phyloP scores from a whole-genome alignment of 352 stramenopile species.

The Albugo laibachii region DNA sequence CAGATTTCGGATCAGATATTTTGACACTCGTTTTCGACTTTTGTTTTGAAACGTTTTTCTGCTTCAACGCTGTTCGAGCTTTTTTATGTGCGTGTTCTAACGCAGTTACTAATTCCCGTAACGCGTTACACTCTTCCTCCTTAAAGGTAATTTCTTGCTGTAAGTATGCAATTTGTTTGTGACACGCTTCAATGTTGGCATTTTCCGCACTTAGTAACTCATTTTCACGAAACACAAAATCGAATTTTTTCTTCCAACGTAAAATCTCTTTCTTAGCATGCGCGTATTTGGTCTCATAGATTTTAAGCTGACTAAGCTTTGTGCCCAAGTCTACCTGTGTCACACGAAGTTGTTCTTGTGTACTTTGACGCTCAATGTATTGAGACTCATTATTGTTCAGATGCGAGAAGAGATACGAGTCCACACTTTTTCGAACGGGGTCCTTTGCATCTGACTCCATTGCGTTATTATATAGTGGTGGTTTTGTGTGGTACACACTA shows the following conservation, averaged over 20 bases:
- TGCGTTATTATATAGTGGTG: too few relatives aligned
- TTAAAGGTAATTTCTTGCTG: slow-evolving; percentile 78
- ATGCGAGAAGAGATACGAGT: too few relatives aligned
- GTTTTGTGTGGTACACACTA: too few relatives aligned
- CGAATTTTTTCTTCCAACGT: slow-evolving; percentile 77
- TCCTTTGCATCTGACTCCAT: too few relatives aligned
- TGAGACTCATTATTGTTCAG: background rate
- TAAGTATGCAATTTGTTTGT: slow-evolving; percentile 68
- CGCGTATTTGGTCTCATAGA: slow-evolving; percentile 67
- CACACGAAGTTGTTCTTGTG: slow-evolving; percentile 35
- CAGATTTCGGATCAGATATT: background rate
- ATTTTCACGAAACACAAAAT: slow-evolving; percentile 75
- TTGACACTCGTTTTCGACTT: background rate
- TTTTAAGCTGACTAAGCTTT: slow-evolving; percentile 64
- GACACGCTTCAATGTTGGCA: slow-evolving; percentile 59
- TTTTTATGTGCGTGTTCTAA: slow-evolving; percentile 71
- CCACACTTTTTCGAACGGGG: too few relatives aligned
- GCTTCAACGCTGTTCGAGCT: slow-evolving; percentile 17
- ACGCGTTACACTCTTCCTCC: slow-evolving; percentile 52
- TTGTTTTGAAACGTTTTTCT: too few relatives aligned
- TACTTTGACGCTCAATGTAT: background rate
- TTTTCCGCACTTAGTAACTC: slow-evolving; percentile 66
- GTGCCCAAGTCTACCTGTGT: slow-evolving; percentile 57
- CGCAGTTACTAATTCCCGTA: slow-evolving; percentile 46
- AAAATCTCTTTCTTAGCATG: slow-evolving; percentile 50